These are phyloP conservation scores for Umbelopsis sp. DNA, from an alignment of 371 early-diverging fungal species.

Conservation along the genomic window DNA sequence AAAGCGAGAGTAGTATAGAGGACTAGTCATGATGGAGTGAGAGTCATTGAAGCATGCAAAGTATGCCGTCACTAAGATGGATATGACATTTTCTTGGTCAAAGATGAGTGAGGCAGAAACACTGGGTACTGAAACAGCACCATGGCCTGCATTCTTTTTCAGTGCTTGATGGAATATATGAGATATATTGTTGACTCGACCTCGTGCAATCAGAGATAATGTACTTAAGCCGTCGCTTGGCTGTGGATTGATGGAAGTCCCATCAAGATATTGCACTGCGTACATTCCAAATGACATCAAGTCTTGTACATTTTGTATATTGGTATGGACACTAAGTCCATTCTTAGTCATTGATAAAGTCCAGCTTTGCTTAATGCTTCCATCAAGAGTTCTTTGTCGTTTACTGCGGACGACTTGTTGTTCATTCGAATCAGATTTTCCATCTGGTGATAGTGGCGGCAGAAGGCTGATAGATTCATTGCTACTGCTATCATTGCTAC, in stretches of 20 bases:
- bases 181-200: not conserved
- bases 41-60: not conserved
- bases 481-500: not conserved
- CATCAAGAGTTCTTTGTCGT: not conserved
- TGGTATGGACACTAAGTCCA: not conserved
- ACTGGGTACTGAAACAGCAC: not conserved
- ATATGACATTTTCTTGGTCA: slow-evolving; percentile 5
- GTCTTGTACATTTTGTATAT: not conserved
- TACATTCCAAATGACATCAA: not conserved
- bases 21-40: not conserved
- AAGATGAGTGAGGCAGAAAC: not conserved
- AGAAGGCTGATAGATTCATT: not conserved
- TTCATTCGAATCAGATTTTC: not conserved
- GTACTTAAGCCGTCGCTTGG: not conserved
- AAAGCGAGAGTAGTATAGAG: not conserved
- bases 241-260: not conserved
- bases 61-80: not conserved
- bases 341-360: slow-evolving; percentile 2
- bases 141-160: not conserved
- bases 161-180: not conserved
- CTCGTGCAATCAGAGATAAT: not conserved
- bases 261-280: slow-evolving; percentile 12
- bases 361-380: not conserved
- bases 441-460: not conserved
- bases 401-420: not conserved